Evolutionary conservation across 306 rosid genomes (phyloP).

Genomic region (Luffa aegyptiaca): DNA sequence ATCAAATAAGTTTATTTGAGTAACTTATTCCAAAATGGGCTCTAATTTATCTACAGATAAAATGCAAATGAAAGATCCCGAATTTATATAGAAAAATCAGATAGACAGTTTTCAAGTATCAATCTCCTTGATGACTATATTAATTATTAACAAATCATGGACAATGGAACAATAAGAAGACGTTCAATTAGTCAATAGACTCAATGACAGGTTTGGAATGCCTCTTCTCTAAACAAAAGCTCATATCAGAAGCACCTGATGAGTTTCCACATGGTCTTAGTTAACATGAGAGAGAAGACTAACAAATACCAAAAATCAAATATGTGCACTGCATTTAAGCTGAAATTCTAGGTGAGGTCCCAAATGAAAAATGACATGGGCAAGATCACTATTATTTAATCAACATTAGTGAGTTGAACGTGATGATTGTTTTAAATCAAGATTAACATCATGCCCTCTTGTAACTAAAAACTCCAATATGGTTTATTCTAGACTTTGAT

Average conservation of each 20-base stretch:
- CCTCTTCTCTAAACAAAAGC: background rate
- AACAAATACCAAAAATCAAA: background rate
- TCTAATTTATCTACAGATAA: background rate
- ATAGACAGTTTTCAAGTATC: background rate
- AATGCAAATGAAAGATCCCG: background rate
- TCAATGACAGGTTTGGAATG: background rate
- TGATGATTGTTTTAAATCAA: background rate
- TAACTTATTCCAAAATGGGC: background rate
- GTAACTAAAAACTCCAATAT: background rate
- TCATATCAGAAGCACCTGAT: background rate
- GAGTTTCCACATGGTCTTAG: background rate
- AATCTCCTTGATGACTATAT: background rate
- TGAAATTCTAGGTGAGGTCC: background rate
- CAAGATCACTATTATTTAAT: background rate
- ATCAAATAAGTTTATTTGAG: background rate
- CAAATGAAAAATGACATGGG: background rate
- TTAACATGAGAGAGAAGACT: background rate
- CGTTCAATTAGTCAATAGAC: background rate
- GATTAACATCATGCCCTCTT: background rate
- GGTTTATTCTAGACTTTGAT: background rate
- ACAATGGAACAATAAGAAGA: background rate
- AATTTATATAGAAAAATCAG: background rate
- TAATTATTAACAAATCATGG: background rate
- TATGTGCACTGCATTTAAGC: background rate
- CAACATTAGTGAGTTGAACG: background rate